Conservation (phyloP, 345 rosid genomes). For the Melastoma malabathricum region DNA sequence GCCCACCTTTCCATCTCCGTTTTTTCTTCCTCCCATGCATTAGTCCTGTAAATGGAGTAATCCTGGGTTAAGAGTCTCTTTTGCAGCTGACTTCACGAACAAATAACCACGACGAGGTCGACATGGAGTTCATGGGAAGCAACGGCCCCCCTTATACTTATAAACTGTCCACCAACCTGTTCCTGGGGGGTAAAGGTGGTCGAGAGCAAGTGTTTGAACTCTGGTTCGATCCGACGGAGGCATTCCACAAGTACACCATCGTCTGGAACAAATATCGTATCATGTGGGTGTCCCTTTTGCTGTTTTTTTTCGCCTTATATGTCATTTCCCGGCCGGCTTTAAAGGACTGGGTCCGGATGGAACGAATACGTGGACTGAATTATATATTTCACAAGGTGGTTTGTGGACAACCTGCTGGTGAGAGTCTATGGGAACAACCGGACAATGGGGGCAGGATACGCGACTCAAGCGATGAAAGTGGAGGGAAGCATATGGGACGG, state of each 20-base stretch:
- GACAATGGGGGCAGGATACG: constrained; percentile 8
- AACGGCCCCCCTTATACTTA: constrained; percentile 9
- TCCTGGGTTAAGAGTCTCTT: no score
- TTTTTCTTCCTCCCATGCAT: no score
- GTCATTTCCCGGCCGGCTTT: no score
- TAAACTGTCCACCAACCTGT: constrained; percentile 11
- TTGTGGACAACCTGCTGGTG: constrained; percentile 22
- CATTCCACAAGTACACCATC: constrained; percentile 13
- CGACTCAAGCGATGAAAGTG: constrained; percentile 20
- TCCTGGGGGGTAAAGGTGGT: constrained; percentile 4
- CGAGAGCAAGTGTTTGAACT: constrained; percentile 11
- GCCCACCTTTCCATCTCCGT: constrained; percentile 5
- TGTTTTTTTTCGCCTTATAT: neutral
- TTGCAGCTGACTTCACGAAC: constrained; percentile 6
- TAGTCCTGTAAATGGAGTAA: no score
- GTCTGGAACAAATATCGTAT: constrained; percentile 8
- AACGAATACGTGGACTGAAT: no score
- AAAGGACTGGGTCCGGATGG: no score
- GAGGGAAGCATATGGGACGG: constrained; percentile 9
- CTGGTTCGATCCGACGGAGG: constrained; percentile 15
- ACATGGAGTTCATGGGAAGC: constrained; percentile 15
- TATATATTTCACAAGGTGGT: constrained; percentile 17
- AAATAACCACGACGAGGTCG: constrained; percentile 8
- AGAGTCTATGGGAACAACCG: constrained; percentile 18
- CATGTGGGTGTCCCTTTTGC: constrained; percentile 3